Evolutionary conservation across 2,329 filamentous ascomycete species (phyloP), one percentile per base, ranked within the genome.

Genomic region (Fusarium pininemorale): DNA sequence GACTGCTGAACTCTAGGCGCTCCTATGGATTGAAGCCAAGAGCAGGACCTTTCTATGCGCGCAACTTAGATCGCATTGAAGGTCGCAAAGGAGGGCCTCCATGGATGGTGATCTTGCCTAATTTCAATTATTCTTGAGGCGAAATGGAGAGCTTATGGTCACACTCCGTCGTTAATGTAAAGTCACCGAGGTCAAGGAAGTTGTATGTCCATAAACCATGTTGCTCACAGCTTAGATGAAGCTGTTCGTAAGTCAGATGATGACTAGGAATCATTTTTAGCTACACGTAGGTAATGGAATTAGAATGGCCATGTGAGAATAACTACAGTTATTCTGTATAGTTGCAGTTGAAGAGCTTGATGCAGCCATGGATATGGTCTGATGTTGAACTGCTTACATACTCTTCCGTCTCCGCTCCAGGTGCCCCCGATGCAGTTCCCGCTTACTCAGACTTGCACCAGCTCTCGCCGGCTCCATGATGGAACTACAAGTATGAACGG

Each of bases 151-250:
- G 13, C 18, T 3, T 6, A 0, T 22, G 16, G 15, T 32, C 7
- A n/a, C 3, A 26, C 3, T 15, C 0, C n/a, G 4, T 15, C 11
- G n/a, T 1, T 6, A 28, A 3, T 37, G 13, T 3, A 3, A 12
- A 26, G 9, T 26, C 13, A 26, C 7, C 35, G 18, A 3, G 2
- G 12, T 26, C n/a, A 7, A 26, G 3, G 20, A 16, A 14, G 3
- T 16, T 30, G 9, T n/a, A 15, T 6, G n/a, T 12, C 10, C 11
- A 24, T 18, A 24, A 1, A 44, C 2, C 5, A 24, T 18, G 41
- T 24, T 16, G 10, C 15, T 24, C 2, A 18, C 2, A 26, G 8
- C 44, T 15, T 22, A 14, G 13, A 28, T 15, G 20, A 22, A 7
- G 18, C 18, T 47, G 7, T 5, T 15, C 13, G 20, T 5, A 14